Evolutionary conservation across 148 eudicot species (phyloP).

Genomic region (Bassia scoparia): DNA sequence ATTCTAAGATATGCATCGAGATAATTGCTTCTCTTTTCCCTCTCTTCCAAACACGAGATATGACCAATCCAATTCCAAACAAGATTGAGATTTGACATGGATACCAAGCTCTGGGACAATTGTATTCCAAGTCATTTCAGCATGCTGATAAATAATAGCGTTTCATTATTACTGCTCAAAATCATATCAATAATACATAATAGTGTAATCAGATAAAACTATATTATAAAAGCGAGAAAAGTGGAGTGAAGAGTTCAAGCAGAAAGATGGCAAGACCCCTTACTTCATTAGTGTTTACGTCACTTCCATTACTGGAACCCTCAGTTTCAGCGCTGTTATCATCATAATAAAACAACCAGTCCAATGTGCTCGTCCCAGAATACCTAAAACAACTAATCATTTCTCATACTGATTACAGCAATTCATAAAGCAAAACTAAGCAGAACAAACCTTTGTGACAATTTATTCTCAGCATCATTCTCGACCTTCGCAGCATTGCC

Average conservation of each 20-base stretch:
- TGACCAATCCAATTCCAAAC: background rate
- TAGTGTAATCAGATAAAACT: no score
- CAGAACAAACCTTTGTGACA: constrained; percentile 55
- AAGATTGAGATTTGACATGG: background rate
- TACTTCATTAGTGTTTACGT: constrained; percentile 68
- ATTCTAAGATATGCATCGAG: background rate
- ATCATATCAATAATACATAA: no score
- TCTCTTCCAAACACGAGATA: background rate
- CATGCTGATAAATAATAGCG: no score
- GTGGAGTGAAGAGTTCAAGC: no score
- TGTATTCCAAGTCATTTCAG: no score
- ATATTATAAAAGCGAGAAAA: no score
- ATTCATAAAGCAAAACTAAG: background rate
- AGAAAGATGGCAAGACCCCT: constrained; percentile 19
- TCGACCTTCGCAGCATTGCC: constrained; percentile 51
- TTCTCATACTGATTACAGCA: no score
- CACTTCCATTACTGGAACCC: constrained; percentile 87
- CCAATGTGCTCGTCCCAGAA: background rate
- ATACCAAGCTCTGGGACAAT: no score
- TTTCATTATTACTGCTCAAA: no score
- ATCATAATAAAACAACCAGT: constrained; percentile 3
- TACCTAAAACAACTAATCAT: background rate
- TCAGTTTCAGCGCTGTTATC: constrained; percentile 68
- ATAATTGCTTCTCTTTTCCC: background rate
- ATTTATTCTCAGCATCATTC: constrained; percentile 42